Percentiles rank a stretch among this genome's conserved stretches.
phyloP scores from a whole-genome alignment of 169 alveolate genomes.

The Babesia caballi region DNA sequence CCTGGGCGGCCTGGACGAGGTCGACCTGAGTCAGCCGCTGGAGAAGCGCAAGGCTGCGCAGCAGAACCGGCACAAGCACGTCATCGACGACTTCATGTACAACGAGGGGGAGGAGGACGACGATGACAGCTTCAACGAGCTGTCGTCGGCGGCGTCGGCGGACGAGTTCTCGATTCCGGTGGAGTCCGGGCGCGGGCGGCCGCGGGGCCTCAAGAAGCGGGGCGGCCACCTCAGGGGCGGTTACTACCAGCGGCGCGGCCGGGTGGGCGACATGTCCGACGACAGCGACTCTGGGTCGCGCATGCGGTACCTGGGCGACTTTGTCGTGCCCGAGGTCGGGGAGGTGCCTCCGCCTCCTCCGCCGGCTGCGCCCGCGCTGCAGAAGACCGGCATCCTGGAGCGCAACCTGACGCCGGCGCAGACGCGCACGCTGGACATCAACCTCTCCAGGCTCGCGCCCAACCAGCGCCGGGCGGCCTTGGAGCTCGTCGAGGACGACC shows the following conservation, averaged over 20 bases:
- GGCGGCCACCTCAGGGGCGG: not conserved
- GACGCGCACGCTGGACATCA: constrained; percentile 69
- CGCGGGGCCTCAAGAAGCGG: not conserved
- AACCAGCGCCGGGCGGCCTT: constrained; percentile 83
- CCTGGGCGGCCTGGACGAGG: not conserved
- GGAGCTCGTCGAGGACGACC: constrained; percentile 83
- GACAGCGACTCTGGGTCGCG: constrained; percentile 20
- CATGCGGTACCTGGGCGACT: not conserved
- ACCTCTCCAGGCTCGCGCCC: constrained; percentile 77
- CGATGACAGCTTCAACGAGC: constrained; percentile 40
- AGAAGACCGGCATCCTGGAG: constrained; percentile 73
- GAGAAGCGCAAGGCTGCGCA: constrained; percentile 41
- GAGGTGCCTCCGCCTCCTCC: constrained; percentile 80
- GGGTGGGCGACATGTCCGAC: not conserved
- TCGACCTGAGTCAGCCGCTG: constrained; percentile 1
- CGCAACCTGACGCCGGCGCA: constrained; percentile 76
- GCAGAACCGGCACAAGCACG: constrained; percentile 5
- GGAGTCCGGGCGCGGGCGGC: constrained; percentile 5
- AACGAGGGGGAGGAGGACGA: constrained; percentile 18
- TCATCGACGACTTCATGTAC: constrained; percentile 27
- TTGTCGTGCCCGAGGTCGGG: constrained; percentile 71
- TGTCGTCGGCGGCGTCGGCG: constrained; percentile 28
- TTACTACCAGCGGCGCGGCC: not conserved
- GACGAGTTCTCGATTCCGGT: constrained; percentile 23
- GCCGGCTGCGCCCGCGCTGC: constrained; percentile 68